These are phyloP conservation scores for Suillus subalutaceus DNA, from an alignment of 768 basidiomycete species.

Conservation along the genomic window DNA sequence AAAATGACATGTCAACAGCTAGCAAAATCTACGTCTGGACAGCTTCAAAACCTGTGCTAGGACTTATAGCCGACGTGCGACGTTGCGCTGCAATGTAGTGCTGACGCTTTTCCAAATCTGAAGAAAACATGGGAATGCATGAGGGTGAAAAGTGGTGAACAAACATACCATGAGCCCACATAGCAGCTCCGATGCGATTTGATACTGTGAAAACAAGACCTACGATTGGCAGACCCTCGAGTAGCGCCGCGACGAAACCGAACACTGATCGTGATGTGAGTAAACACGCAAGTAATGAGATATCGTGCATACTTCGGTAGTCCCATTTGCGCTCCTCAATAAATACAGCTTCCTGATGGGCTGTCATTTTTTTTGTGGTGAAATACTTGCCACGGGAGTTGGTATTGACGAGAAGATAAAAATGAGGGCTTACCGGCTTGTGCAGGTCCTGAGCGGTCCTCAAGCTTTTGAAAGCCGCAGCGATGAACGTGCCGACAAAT, in stretches of 20 bases:
- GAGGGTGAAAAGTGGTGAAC: not conserved
- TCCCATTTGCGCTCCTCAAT: slow-evolving; percentile 92
- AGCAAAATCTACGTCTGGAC: not conserved
- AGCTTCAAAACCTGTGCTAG: not conserved
- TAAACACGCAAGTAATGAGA: not conserved
- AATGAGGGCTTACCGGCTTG: slow-evolving; percentile 50
- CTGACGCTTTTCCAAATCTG: slow-evolving; percentile 67
- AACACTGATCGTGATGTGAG: slow-evolving; percentile 53
- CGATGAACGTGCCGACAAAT: slow-evolving; percentile 60
- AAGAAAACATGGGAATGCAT: not conserved
- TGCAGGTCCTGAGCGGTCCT: slow-evolving; percentile 73
- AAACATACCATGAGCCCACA: slow-evolving; percentile 85
- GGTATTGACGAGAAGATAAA: not conserved
- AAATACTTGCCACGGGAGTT: slow-evolving; percentile 61
- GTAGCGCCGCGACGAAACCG: slow-evolving; percentile 80
- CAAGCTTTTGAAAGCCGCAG: slow-evolving; percentile 68
- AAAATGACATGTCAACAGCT: not conserved
- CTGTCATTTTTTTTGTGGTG: slow-evolving; percentile 79
- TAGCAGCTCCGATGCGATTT: slow-evolving; percentile 88
- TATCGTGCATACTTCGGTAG: slow-evolving; percentile 60
- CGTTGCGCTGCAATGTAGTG: slow-evolving; percentile 43
- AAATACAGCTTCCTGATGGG: slow-evolving; percentile 69
- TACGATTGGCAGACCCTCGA: slow-evolving; percentile 81
- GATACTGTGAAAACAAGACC: slow-evolving; percentile 84
- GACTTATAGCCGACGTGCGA: not conserved